phyloP scores from a whole-genome alignment of 2,329 filamentous ascomycete genomes.

The Penicillium sp. region DNA sequence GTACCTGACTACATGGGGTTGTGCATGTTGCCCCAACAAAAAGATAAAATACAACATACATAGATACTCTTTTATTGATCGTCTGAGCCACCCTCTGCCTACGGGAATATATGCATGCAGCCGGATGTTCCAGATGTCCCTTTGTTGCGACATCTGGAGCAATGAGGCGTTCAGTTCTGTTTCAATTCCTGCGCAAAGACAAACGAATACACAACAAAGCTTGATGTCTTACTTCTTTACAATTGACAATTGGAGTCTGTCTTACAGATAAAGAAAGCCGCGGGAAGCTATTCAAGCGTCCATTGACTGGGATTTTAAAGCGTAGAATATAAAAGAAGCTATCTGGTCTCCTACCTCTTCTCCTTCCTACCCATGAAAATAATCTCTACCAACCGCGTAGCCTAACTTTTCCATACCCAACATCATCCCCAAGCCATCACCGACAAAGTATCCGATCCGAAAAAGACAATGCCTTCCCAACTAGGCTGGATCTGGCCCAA shows the following conservation, averaged over 20 bases:
- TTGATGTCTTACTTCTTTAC: not conserved
- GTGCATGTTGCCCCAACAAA: not conserved
- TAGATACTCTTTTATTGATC: not conserved
- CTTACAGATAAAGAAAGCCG: not conserved
- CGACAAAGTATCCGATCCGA: not conserved
- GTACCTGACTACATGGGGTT: not conserved
- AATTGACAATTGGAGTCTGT: not conserved
- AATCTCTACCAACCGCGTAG: no score
- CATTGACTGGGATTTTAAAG: not conserved
- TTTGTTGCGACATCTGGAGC: not conserved
- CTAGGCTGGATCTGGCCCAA: conserved; percentile 38
- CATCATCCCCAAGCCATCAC: not conserved
- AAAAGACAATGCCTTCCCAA: not conserved
- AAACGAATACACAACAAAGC: not conserved
- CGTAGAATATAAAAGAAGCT: not conserved
- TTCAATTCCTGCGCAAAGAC: not conserved
- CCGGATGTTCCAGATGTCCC: not conserved
- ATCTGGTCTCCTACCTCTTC: not conserved
- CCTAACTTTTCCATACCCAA: not conserved
- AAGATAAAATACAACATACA: not conserved
- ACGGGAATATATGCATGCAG: not conserved
- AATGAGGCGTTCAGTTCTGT: not conserved
- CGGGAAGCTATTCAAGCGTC: not conserved
- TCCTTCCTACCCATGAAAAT: not conserved
- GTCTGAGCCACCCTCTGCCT: not conserved